Evolutionary conservation across 805 yeast genomes (phyloP), one percentile per base, ranked within the genome.

Genomic region (Candida silvicultrix): DNA sequence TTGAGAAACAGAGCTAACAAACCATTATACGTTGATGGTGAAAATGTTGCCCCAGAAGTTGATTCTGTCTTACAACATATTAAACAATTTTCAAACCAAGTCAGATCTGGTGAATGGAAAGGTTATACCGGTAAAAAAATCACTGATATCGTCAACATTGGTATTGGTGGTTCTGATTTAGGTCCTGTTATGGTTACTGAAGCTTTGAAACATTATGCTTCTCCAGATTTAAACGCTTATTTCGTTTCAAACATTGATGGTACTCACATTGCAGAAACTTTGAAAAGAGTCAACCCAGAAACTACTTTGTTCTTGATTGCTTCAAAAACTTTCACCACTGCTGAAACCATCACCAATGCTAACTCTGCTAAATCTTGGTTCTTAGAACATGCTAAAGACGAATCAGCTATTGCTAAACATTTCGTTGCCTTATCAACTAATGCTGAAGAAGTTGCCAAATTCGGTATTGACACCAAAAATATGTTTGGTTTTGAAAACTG

Each of bases 101-200:
- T 94, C 51, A 83, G 99, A 70, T 83, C 94, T 41, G 99, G 99
- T 61, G 77, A 73, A 55, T 92, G 98, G 97, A 89, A 80, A 60
- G 99, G 99, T 66, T 92, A 86, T 79, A 83, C 97, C 57, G 98
- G 98, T 58, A 89, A 89, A 78, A 71, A 75, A 59, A 92, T 94
- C 71, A 86, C 94, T 58, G 95, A 89, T 62, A 82, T 94, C 47
- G 98, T 94, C 62, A 94, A 94, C 78, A 88, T 94, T 60, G 99
- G 99, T 70, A 94, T 94, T 65, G 99, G 99, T 66, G 99, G 99
- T 58, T 89, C 97, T 25, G 99, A 94, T 70, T 78, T 94, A 60
- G 99, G 99, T 60, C 99, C 99, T 40, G 98, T 94, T 45, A 94
- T 94, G 99, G 98, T 94, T 59, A 89, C 97, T 51, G 98, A 94